Base-by-base conservation (phyloP, 176 grass and related monocot species). In the Sorghum bicolor region DNA sequence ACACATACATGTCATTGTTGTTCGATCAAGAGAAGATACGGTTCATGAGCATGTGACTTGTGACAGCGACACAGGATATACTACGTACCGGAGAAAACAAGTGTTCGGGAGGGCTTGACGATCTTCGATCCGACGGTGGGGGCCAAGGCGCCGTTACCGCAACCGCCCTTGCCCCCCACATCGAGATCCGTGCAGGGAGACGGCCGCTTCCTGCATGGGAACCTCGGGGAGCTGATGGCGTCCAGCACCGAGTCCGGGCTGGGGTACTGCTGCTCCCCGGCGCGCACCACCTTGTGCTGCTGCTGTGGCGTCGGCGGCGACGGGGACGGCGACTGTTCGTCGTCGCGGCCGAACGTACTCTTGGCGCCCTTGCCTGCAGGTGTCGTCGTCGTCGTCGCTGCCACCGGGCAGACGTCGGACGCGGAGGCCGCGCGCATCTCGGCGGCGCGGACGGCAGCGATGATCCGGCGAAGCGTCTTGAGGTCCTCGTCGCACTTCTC, bases 401-500 rank as follows among this genome's bases (percentile, higher is more conserved):
- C 41, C 10, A 14, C 15, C 24, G 62, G 24, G 44, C n/a, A 47
- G 53, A 38, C 77, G 28, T 89, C 91, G 1, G 65, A 66, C 47
- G 74, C 74, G 1, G 82, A 79, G 41, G 81, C 88, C 11, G 87
- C 67, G 10, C 72, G 80, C 80, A 93, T 76, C 87, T 99, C 96
- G 32, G 89, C 74, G 20, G 87, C 53, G 82, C 87, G 89, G 24
- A 99, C 96, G 72, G 91, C 89, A 29, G 90, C 93, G 69, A 99
- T 96, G 83, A 99, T 94, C 85, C 85, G 88, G 60, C 91, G 85
- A 40, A 99, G 87, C 69, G 89, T 79, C 85, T 92, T 86, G 61
- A 99, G 90, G 82, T 99, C 96, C 55, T 99, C 96, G 82, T 99
- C 96, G 69, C 96, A 99, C 85, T 96, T 95, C 91, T 99, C 93